Conservation (phyloP, 345 rosid genomes). For the Turnera subulata region DNA sequence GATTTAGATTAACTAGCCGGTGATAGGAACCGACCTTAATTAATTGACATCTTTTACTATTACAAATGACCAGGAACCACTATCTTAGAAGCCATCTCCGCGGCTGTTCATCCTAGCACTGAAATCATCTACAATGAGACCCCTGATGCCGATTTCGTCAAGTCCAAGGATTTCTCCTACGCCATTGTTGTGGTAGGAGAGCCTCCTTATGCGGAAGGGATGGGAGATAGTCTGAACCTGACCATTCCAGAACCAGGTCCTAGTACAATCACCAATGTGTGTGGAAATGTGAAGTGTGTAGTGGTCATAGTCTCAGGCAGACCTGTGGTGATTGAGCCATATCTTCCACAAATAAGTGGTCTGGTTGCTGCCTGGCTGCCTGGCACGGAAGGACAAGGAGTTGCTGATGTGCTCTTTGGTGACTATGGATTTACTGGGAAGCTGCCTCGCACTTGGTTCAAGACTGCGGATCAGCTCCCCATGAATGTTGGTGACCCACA, state of each 20-base stretch:
- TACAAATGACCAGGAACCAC: conserved; percentile 18
- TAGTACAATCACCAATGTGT: conserved; percentile 7
- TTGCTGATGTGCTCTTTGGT: conserved; percentile 22
- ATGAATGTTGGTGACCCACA: conserved; percentile 32
- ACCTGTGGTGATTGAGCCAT: conserved; percentile 21
- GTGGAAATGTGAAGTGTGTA: conserved; percentile 14
- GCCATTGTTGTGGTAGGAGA: conserved; percentile 30
- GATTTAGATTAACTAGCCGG: neutral
- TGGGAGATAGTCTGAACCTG: conserved; percentile 14
- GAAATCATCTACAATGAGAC: conserved; percentile 15
- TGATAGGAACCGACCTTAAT: neutral
- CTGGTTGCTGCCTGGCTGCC: conserved; percentile 27
- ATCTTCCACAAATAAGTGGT: conserved; percentile 1
- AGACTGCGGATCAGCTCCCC: conserved; percentile 10
- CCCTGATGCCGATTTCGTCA: conserved; percentile 4
- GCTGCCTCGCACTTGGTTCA: conserved; percentile 18
- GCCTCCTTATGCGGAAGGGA: conserved; percentile 13
- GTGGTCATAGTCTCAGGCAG: conserved; percentile 19
- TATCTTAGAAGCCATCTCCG: conserved; percentile 10
- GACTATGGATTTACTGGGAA: conserved; percentile 23
- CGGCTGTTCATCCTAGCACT: conserved; percentile 14
- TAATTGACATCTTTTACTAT: neutral
- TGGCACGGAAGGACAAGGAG: conserved; percentile 22
- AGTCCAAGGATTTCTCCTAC: conserved; percentile 13
- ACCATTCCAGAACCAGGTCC: conserved; percentile 14